A percentile compares a stretch with the other conserved stretches of the same genome.
Evolutionary conservation across 148 eudicot species (phyloP).

Genomic region (Chenopodium berlandieri): DNA sequence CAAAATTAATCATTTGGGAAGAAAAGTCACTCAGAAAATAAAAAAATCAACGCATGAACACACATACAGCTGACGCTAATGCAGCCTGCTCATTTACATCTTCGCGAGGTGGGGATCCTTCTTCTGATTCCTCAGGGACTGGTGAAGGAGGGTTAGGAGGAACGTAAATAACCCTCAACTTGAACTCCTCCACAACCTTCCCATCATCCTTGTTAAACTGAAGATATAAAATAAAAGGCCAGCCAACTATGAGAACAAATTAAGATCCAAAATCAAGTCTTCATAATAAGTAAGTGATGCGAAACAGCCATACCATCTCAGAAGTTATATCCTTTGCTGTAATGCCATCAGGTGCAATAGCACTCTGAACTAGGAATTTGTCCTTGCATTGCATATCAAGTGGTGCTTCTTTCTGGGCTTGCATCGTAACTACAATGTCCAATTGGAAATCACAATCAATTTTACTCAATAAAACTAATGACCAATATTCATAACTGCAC

Average conservation of each 20-base stretch:
- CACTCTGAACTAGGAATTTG: conserved; percentile 84
- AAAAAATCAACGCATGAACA: not conserved
- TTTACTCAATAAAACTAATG: not conserved
- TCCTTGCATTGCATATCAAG: conserved; percentile 84
- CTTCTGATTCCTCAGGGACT: conserved; percentile 89
- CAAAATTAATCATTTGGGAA: not conserved
- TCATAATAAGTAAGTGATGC: conserved; percentile 7
- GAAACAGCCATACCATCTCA: conserved; percentile 50
- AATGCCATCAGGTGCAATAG: conserved; percentile 50
- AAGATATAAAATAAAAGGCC: conserved; percentile 20
- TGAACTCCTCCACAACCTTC: conserved; percentile 68
- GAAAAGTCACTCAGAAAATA: not conserved
- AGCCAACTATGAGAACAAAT: conserved; percentile 15
- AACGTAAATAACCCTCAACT: conserved; percentile 67
- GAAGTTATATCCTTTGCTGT: conserved; percentile 58
- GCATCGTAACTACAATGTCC: conserved; percentile 69
- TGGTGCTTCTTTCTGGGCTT: conserved; percentile 84
- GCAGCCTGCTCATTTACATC: conserved; percentile 50
- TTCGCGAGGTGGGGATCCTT: conserved; percentile 82
- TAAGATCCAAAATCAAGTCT: not conserved
- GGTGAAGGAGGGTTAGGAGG: conserved; percentile 96
- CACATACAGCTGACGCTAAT: conserved; percentile 57
- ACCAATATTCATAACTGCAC: conserved; percentile 3
- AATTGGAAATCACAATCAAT: conserved; percentile 12
- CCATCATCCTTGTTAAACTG: conserved; percentile 77